Base-by-base conservation (phyloP, 2,329 filamentous ascomycete species). In the Aspergillus sclerotialis region DNA sequence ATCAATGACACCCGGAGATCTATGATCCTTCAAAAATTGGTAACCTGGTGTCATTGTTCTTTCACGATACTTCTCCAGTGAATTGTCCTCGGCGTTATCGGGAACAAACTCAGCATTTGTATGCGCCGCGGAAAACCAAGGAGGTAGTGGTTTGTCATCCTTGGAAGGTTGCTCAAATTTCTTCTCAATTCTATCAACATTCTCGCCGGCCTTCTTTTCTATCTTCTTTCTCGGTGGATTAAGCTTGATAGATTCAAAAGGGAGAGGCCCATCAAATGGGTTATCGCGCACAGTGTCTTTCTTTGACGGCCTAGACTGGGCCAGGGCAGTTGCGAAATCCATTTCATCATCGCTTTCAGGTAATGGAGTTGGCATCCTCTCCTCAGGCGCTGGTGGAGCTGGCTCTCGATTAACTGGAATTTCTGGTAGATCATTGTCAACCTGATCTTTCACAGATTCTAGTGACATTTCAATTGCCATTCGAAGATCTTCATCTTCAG, bases 381-480 rank as follows among this genome's bases (percentile, higher is more conserved):
- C 34, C 55, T 40, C 46, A 32, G 36, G 29, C 30, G 32, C 40
- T 23, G 36, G 43, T 39, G 18, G 63, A 0, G 81, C 67, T 23
- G 71, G 69, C 12, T 79, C 79, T 24, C 40, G 44, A 35, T 52
- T 53, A 4, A 54, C 37, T 11, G 42, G 39, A 2, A 50, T 48
- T 8, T 75, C 56, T 17, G 47, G 46, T 38, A 56, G 46, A n/a
- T 48, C 45, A 15, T 46, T 67, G 4, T 69, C 60, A n/a, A n/a
- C n/a, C 1, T 65, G 58, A 3, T 69, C 64, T 7, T 62, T 56
- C 7, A 30, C 24, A 7, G 32, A 7, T 46, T 81, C 75, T 24
- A 96, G 64, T 4, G 90, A 96, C 60, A 96, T 70, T 2, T 84
- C 83, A 51, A 96, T 94, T 9, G 90, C 89, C 41, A 73, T 75